Base-by-base conservation (phyloP, 2,329 filamentous ascomycete species). In the Ustilaginoidea virens region DNA sequence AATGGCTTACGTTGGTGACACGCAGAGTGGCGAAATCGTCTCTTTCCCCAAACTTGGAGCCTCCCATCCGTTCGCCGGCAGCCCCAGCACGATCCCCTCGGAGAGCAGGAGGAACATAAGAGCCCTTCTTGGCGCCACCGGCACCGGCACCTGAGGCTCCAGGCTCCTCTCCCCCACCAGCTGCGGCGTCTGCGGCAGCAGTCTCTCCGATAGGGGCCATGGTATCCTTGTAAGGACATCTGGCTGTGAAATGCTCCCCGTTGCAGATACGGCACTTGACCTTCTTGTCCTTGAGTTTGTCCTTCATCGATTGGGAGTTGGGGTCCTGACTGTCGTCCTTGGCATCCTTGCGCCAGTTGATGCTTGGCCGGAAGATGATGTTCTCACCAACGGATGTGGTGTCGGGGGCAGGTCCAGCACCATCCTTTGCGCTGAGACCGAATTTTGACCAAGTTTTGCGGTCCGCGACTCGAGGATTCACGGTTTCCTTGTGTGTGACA, bases 251-350 rank as follows among this genome's bases (percentile, higher is more conserved):
- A 74, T 98, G 90, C 67, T 98, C 90, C 52, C 87, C 90, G 53
- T 77, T 81, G 65, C 90, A 98, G 54, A 98, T 96, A 69, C 90
- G 80, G 61, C 90, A 98, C 72, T 96, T 96, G 68, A 98, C 92
- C 66, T 94, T 92, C 74, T 94, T 93, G 65, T 94, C 86, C 73
- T 90, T 92, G 49, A 96, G 69, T 63, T 81, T 78, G 51, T 77
- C 72, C 62, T 80, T 80, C 61, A 79, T 70, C 46, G 66, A 67
- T 59, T 79, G 73, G 46, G 78, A 74, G 56, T 81, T 79, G 48
- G 69, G 60, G 46, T 75, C 73, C 51, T 74, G 71, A 60, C 73
- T 69, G 61, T 87, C 80, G 53, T 80, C 80, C 60, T 82, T 81
- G 52, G 79, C 77, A 42, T 81, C 81, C 49, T 80, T 75, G 65